Conservation (phyloP, 768 basidiomycete species). For the Termitomyces sp. region DNA sequence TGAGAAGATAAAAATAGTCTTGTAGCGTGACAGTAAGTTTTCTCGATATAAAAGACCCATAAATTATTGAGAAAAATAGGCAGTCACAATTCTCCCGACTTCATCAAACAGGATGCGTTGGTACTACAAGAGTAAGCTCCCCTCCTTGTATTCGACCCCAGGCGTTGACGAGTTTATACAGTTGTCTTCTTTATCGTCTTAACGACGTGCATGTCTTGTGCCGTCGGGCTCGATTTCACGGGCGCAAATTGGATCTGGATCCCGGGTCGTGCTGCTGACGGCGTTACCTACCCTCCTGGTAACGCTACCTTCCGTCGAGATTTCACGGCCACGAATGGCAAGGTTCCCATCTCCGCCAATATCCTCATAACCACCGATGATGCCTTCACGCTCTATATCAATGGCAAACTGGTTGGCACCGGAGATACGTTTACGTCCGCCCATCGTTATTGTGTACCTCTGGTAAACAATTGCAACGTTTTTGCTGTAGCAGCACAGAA, state of each 20-base stretch:
- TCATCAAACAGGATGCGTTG: background rate
- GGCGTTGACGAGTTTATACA: background rate
- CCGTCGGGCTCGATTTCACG: constrained; percentile 8
- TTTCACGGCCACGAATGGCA: constrained; percentile 21
- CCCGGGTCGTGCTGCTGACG: constrained; percentile 12
- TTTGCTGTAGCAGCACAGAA: constrained; percentile 26
- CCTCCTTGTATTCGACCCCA: too few species aligned
- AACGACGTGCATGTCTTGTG: constrained; percentile 8
- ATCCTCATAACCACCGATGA: constrained; percentile 29
- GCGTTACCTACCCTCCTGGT: constrained; percentile 19
- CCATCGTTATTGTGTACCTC: constrained; percentile 25
- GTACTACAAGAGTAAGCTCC: too few species aligned
- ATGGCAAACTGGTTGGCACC: constrained; percentile 23
- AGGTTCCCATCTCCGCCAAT: constrained; percentile 24
- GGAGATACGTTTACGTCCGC: constrained; percentile 16
- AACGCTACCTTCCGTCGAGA: constrained; percentile 27
- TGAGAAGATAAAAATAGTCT: background rate
- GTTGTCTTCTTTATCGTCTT: constrained; percentile 4
- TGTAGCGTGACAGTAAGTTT: too few species aligned
- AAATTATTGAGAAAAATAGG: background rate
- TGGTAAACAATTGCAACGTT: constrained; percentile 25
- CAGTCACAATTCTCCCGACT: background rate
- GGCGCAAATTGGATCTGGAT: constrained; percentile 31
- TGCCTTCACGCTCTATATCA: constrained; percentile 27
- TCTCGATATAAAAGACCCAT: background rate